These are phyloP conservation scores for Wickerhamomyces ciferrii DNA, from an alignment of 805 yeast genomes.

Conservation along the genomic window DNA sequence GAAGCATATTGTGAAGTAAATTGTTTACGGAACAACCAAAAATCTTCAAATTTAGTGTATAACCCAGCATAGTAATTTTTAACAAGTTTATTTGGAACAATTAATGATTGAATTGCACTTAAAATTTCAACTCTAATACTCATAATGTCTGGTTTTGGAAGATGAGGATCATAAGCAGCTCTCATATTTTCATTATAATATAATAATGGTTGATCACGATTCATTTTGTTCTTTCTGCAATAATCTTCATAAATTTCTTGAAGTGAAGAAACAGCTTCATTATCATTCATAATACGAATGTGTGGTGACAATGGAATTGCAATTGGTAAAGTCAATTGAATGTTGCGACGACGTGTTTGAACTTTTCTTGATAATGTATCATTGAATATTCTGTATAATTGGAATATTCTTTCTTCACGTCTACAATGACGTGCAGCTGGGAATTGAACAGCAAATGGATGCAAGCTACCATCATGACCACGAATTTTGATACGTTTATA, in stretches of 20 bases:
- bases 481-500: constrained; percentile 84
- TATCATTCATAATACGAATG: constrained; percentile 85
- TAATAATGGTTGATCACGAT: constrained; percentile 86
- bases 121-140: constrained; percentile 89
- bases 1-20: constrained; percentile 94
- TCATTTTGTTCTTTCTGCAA: constrained; percentile 67
- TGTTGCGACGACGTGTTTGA: constrained; percentile 81
- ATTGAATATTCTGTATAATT: constrained; percentile 83
- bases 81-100: constrained; percentile 82
- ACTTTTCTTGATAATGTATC: constrained; percentile 75
- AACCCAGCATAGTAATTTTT: constrained; percentile 68
- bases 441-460: constrained; percentile 92
- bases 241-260: constrained; percentile 83
- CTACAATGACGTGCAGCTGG: constrained; percentile 98
- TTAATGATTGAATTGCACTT: constrained; percentile 79
- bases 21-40: constrained; percentile 95
- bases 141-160: constrained; percentile 88
- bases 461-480: constrained; percentile 90
- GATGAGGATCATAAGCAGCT: constrained; percentile 88
- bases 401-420: constrained; percentile 92
- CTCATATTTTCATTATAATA: constrained; percentile 80
- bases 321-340: constrained; percentile 80
- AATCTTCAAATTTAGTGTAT: constrained; percentile 81
- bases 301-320: constrained; percentile 95
- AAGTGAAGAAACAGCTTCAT: constrained; percentile 64